These are phyloP conservation scores for Boletales sp. DNA, from an alignment of 768 basidiomycete species.

Conservation along the genomic window DNA sequence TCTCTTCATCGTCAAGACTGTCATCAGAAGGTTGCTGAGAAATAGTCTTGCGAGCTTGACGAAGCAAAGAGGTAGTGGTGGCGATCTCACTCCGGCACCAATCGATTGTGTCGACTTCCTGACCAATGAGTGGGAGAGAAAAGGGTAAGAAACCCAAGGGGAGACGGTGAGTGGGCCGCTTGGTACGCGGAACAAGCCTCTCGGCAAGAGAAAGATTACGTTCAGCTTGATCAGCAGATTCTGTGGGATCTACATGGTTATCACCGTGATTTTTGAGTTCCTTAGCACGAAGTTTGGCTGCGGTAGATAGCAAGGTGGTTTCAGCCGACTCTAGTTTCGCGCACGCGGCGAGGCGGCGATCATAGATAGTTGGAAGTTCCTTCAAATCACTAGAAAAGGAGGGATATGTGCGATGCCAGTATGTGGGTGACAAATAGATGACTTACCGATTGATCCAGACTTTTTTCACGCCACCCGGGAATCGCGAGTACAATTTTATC, in stretches of 20 bases:
- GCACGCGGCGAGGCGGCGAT: constrained; percentile 69
- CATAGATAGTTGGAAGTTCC: constrained; percentile 79
- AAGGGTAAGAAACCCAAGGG: constrained; percentile 49
- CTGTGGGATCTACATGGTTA: constrained; percentile 16
- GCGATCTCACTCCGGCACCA: constrained; percentile 81
- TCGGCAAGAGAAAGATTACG: constrained; percentile 38
- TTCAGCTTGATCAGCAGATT: constrained; percentile 25
- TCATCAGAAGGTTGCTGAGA: constrained; percentile 20
- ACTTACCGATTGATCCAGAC: constrained; percentile 88
- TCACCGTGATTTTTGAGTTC: constrained; percentile 43
- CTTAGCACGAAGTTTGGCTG: constrained; percentile 64
- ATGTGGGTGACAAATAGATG: not conserved
- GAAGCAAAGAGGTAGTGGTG: constrained; percentile 48
- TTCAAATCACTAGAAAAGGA: constrained; percentile 61
- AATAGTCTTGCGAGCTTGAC: constrained; percentile 40
- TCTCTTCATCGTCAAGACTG: constrained; percentile 11
- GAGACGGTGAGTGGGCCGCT: constrained; percentile 80
- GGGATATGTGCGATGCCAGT: too few species aligned
- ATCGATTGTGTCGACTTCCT: constrained; percentile 91
- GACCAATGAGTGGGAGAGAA: constrained; percentile 63
- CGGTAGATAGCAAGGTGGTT: constrained; percentile 70
- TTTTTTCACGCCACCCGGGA: constrained; percentile 87
- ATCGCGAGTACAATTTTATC: constrained; percentile 63
- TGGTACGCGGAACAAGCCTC: constrained; percentile 58
- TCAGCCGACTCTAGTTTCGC: constrained; percentile 85